phyloP scores from a whole-genome alignment of 768 basidiomycete species.

The Coprinopsis marcescibilis region DNA sequence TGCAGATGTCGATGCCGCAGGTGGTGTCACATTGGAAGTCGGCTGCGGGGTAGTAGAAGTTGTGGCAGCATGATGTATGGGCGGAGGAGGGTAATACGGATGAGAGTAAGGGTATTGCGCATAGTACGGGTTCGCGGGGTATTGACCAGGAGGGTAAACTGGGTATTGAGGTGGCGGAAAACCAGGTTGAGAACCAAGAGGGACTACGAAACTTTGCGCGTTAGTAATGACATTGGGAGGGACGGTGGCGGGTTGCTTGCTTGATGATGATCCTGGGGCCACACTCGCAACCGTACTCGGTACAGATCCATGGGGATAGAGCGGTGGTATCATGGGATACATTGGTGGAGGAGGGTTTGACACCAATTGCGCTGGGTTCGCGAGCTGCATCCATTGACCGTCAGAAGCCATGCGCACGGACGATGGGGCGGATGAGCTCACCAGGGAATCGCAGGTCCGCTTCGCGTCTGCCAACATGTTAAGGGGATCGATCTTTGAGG shows the following conservation, averaged over 20 bases:
- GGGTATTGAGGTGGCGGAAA: slow-evolving; percentile 43
- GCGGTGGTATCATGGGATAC: slow-evolving; percentile 41
- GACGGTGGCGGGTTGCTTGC: slow-evolving; percentile 23
- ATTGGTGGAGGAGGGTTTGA: slow-evolving; percentile 52
- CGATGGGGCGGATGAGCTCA: slow-evolving; percentile 25
- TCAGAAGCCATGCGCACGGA: slow-evolving; percentile 5
- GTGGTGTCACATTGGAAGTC: not conserved
- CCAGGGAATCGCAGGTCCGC: slow-evolving; percentile 70
- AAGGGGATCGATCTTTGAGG: slow-evolving; percentile 66
- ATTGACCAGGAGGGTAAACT: slow-evolving; percentile 37
- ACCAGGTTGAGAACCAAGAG: slow-evolving; percentile 47
- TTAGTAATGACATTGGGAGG: slow-evolving; percentile 55
- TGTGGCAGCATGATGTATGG: slow-evolving; percentile 15
- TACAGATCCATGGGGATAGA: slow-evolving; percentile 25
- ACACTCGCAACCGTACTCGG: slow-evolving; percentile 23
- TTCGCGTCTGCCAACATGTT: slow-evolving; percentile 73
- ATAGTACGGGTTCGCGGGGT: slow-evolving; percentile 63
- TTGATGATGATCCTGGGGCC: slow-evolving; percentile 23
- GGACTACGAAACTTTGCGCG: slow-evolving; percentile 67
- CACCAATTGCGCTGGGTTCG: slow-evolving; percentile 67
- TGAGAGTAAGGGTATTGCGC: slow-evolving; percentile 36
- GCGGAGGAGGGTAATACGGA: not conserved
- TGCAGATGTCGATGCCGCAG: slow-evolving; percentile 17
- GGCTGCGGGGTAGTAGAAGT: slow-evolving; percentile 18
- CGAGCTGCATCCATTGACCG: slow-evolving; percentile 42